Conservation (phyloP, 495 filamentous ascomycete species). For the Lentithecium fluviatile region DNA sequence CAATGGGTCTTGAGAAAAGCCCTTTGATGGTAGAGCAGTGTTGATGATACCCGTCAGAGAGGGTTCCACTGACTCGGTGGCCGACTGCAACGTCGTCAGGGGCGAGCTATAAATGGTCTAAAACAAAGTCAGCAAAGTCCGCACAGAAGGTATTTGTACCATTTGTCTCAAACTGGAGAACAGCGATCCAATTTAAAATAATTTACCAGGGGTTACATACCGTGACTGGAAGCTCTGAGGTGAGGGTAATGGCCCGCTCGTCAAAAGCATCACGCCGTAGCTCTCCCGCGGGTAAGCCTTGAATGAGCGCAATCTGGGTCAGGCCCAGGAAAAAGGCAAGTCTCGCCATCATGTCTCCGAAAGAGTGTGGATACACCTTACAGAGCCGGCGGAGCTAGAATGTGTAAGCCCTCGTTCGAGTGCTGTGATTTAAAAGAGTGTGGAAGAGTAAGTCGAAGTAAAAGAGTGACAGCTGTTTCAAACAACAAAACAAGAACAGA, state of each 20-base stretch:
- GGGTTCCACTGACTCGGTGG: conserved; percentile 17
- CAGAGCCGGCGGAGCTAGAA: too few species aligned
- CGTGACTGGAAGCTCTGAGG: conserved; percentile 17
- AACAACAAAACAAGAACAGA: conserved; percentile 8
- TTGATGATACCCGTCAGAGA: conserved; percentile 28
- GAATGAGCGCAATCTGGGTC: conserved; percentile 14
- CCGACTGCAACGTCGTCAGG: conserved; percentile 24
- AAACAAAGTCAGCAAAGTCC: too few species aligned
- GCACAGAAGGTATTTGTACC: too few species aligned
- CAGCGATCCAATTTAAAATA: too few species aligned
- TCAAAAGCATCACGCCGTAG: conserved; percentile 8
- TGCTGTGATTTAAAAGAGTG: neutral
- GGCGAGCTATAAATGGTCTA: conserved; percentile 30
- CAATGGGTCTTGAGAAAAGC: conserved; percentile 22
- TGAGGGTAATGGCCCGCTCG: conserved; percentile 19
- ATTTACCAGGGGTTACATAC: too few species aligned
- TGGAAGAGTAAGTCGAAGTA: conserved; percentile 13
- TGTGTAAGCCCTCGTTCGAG: too few species aligned
- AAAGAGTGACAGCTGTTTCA: conserved; percentile 17
- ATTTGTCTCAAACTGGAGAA: too few species aligned
- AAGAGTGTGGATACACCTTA: too few species aligned
- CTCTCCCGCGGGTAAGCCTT: conserved; percentile 16
- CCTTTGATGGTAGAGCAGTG: conserved; percentile 25
- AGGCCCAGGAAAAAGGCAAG: conserved; percentile 24
- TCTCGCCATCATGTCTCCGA: conserved; percentile 19